These are phyloP conservation scores for Mycena rosella DNA, from an alignment of 768 basidiomycete species.

Conservation along the genomic window DNA sequence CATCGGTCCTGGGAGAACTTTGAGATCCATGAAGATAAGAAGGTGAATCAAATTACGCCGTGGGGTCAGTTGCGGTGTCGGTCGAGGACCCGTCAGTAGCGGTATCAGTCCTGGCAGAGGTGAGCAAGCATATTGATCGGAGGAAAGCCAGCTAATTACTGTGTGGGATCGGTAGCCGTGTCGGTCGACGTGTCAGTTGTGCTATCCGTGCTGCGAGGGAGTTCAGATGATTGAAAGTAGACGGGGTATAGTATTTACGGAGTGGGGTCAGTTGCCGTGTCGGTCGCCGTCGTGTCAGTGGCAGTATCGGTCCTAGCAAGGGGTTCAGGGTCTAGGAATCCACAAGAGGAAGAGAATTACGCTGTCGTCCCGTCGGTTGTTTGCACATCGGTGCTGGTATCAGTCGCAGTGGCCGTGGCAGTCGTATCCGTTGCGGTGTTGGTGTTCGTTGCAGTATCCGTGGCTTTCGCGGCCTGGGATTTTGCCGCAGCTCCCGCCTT, in stretches of 20 bases:
- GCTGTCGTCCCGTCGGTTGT: not conserved
- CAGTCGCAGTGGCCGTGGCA: not conserved
- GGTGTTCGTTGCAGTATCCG: slow-evolving; percentile 6
- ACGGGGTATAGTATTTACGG: not conserved
- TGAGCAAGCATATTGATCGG: no score
- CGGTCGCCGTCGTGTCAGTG: slow-evolving; percentile 5
- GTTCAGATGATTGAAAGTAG: not conserved
- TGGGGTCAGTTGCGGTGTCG: slow-evolving; percentile 8
- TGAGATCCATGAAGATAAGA: not conserved
- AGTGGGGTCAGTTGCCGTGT: not conserved
- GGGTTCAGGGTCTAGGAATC: not conserved
- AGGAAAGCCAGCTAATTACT: not conserved
- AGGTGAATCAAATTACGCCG: not conserved
- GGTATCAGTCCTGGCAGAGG: not conserved
- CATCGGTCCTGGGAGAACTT: not conserved
- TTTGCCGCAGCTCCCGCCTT: slow-evolving; percentile 30
- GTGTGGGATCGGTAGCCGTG: slow-evolving; percentile 6
- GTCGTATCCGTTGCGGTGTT: not conserved
- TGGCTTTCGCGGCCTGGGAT: not conserved
- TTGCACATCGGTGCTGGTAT: not conserved
- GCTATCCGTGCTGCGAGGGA: not conserved
- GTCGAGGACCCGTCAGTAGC: not conserved
- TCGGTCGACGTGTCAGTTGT: not conserved
- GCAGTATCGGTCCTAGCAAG: slow-evolving; percentile 9
- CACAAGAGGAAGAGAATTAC: not conserved